Conservation (phyloP, 768 basidiomycete genomes). For the Rhodosporidiobolus sp. region DNA sequence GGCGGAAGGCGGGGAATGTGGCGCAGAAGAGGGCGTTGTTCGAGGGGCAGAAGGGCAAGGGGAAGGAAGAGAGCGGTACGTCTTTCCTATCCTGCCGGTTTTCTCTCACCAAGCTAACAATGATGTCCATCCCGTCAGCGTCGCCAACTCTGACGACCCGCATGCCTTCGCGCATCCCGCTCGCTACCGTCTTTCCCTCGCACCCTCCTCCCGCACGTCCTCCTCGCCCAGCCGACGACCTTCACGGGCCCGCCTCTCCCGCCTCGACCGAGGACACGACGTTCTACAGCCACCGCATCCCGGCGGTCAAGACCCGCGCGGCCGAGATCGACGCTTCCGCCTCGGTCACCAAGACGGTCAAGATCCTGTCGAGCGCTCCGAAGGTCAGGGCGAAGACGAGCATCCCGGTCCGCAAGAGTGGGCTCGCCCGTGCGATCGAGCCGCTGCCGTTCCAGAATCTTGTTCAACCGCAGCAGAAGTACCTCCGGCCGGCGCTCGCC, state of each 20-base stretch:
- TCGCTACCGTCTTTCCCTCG: conserved; percentile 12
- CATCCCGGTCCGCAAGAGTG: background rate
- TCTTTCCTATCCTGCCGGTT: no score
- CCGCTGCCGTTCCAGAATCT: background rate
- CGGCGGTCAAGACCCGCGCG: background rate
- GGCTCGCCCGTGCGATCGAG: background rate
- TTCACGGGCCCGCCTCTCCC: background rate
- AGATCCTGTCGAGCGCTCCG: conserved; percentile 2
- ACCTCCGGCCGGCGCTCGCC: no score
- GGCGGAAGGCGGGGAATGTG: conserved; percentile 19
- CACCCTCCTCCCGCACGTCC: background rate
- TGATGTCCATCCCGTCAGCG: no score
- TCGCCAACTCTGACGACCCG: background rate
- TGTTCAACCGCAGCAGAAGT: no score
- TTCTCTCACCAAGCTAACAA: background rate
- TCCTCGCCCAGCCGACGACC: background rate
- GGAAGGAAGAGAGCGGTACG: background rate
- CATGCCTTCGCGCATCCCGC: conserved; percentile 16
- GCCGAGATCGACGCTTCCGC: conserved; percentile 4
- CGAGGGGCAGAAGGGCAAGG: conserved; percentile 8
- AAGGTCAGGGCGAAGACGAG: conserved; percentile 16
- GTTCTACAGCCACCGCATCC: conserved; percentile 14
- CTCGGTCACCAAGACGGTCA: background rate
- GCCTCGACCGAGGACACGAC: conserved; percentile 13
- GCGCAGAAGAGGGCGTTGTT: conserved; percentile 16